Evolutionary conservation across 2,329 filamentous ascomycete genomes (phyloP).

Genomic region (Colletotrichum sp.): DNA sequence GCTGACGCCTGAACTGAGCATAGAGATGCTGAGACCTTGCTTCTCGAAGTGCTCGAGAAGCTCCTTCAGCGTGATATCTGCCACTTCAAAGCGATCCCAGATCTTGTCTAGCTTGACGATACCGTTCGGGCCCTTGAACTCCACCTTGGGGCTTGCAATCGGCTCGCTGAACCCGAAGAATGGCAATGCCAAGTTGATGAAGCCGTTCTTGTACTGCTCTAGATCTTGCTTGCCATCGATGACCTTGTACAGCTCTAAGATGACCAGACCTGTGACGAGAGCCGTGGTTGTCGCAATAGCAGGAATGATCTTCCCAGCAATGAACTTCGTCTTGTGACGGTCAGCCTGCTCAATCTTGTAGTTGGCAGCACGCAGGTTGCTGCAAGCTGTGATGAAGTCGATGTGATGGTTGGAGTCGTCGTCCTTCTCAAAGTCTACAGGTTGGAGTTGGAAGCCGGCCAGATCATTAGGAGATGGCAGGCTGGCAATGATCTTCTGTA

Average conservation of each 20-base stretch:
- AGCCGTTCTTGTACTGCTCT: slow-evolving; percentile 99
- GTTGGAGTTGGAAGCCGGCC: slow-evolving; percentile 85
- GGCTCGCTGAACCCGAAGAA: slow-evolving; percentile 99
- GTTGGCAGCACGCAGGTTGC: slow-evolving; percentile 95
- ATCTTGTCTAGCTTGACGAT: slow-evolving; percentile 91
- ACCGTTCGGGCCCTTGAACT: slow-evolving; percentile 79
- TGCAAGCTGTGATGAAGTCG: slow-evolving; percentile 97
- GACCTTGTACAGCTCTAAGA: slow-evolving; percentile 95
- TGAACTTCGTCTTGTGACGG: slow-evolving; percentile 98
- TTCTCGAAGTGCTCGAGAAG: slow-evolving; percentile 83
- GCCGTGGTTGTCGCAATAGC: slow-evolving; percentile 98
- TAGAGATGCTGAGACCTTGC: slow-evolving; percentile 81
- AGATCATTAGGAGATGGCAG: slow-evolving; percentile 82
- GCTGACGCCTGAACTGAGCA: slow-evolving; percentile 98
- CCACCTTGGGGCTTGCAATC: slow-evolving; percentile 90
- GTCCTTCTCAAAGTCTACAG: slow-evolving; percentile 98
- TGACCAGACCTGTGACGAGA: slow-evolving; percentile 89
- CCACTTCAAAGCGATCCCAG: slow-evolving; percentile 95
- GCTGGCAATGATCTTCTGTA: slow-evolving; percentile 73
- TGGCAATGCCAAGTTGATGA: slow-evolving; percentile 92
- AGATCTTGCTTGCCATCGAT: slow-evolving; percentile 95
- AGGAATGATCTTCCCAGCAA: slow-evolving; percentile 98
- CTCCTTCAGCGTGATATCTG: slow-evolving; percentile 83
- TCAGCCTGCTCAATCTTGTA: slow-evolving; percentile 96
- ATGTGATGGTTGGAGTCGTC: slow-evolving; percentile 98